Base-by-base conservation (phyloP, 1,284 basidiomycete genomes). In the Apiotrichum siamense region DNA sequence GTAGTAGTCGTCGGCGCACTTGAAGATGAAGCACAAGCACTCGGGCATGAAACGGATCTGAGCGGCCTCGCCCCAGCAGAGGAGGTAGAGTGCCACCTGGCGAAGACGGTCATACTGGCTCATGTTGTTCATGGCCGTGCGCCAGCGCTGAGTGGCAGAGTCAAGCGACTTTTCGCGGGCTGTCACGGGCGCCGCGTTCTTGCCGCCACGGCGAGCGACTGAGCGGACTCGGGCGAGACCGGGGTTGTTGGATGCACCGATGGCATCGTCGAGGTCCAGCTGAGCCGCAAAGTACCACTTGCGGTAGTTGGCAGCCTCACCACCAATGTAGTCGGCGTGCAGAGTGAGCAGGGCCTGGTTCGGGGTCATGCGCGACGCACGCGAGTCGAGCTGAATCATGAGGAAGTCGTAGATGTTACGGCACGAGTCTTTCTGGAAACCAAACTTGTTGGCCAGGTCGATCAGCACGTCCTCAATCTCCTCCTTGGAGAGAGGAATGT, bases 271-370 rank as follows among this genome's bases (percentile, higher is more conserved):
- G 38, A 98, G 84, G 72, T 98, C 93, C 57, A 99, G 86, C 74
- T 99, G 94, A 23, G 94, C 93, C 18, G 94, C 96, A 76, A 98
- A 99, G 78, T 99, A 99, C 94, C 96, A 98, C 75, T 93, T 94
- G 58, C 92, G 87, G 76, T 96, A 96, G 77, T 96, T 96, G 49
- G 91, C 88, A 66, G 94, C 85, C 70, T 91, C 88, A 4, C 96
- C 94, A 44, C 96, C 96, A 69, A 99, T 97, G 75, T 97, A 98
- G 74, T 98, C 94, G 55, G 94, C 93, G 70, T 99, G 94, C 7
- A 99, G 80, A 0, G 94, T 97, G 50, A 93, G 78, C 24, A 96
- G 80, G 1, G 94, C 94, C 72, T 96, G 91, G 70, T 91, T 88
- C 10, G 96, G 92, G 3, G 90, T 86, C 94, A 98, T 98, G 47